Percentiles rank a stretch among this genome's conserved stretches.
These are phyloP conservation scores for Carpinus fangiana DNA, from an alignment of 306 rosid species.

Conservation along the genomic window DNA sequence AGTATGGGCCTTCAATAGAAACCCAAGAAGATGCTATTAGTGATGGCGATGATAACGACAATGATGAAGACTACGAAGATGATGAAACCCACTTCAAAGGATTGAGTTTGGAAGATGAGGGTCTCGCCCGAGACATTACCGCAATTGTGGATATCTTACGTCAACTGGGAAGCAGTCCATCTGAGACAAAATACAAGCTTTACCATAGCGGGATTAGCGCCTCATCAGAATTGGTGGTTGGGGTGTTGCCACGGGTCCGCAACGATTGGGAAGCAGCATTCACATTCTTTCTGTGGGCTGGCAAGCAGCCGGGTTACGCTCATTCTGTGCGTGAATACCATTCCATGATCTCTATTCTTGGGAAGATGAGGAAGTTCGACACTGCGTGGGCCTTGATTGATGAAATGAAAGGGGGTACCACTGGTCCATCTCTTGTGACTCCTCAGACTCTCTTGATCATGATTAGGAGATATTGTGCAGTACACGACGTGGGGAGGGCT, in stretches of 20 bases:
- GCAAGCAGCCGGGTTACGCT: conserved; percentile 62
- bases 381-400: conserved; percentile 83
- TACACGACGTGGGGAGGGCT: conserved; percentile 78
- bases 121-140: conserved; percentile 43
- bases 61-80: conserved; percentile 19
- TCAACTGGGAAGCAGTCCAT: conserved; percentile 29
- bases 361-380: conserved; percentile 82
- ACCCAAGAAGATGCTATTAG: conserved; percentile 13
- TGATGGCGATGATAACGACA: conserved; percentile 15
- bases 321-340: conserved; percentile 73
- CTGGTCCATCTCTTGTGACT: conserved; percentile 55
- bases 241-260: conserved; percentile 63
- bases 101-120: conserved; percentile 34
- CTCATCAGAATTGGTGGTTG: conserved; percentile 67
- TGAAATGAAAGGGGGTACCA: conserved; percentile 58
- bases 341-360: conserved; percentile 80
- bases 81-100: conserved; percentile 15
- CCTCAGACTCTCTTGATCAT: conserved; percentile 78
- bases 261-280: conserved; percentile 89
- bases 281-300: conserved; percentile 87
- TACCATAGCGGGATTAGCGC: conserved; percentile 44
- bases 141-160: conserved; percentile 57
- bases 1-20: conserved; percentile 11
- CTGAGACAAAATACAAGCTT: conserved; percentile 56
- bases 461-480: conserved; percentile 74